Conservation (phyloP, 73 alveolate species). For the Paramecium biaurelia region DNA sequence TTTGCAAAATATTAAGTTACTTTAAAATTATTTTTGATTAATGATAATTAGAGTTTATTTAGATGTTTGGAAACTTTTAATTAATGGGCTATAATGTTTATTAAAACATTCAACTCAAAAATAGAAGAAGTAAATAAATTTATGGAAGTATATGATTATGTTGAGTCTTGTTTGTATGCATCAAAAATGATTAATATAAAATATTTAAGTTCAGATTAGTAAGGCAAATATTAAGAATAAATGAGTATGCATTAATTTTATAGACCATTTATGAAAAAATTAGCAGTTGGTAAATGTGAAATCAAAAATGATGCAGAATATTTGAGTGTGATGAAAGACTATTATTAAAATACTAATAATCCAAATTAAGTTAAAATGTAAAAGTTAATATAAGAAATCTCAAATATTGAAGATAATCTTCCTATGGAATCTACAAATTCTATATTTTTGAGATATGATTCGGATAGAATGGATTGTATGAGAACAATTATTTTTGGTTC, state of each 20-base stretch:
- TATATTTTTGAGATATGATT: conserved; percentile 91
- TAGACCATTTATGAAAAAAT: neutral
- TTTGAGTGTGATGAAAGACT: neutral
- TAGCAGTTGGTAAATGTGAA: conserved; percentile 21
- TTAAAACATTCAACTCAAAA: neutral
- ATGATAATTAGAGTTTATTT: neutral
- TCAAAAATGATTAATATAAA: neutral
- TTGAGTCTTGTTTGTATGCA: conserved; percentile 3
- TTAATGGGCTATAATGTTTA: neutral
- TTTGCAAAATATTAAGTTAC: neutral
- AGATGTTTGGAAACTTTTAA: neutral
- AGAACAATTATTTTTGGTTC: conserved; percentile 94
- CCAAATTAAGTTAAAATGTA: conserved; percentile 46
- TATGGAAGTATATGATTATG: neutral
- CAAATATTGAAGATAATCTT: conserved; percentile 88
- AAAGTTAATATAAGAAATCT: conserved; percentile 92
- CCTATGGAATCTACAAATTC: conserved; percentile 94
- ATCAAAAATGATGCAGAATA: neutral
- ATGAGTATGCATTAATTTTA: conserved; percentile 35
- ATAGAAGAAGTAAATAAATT: neutral
- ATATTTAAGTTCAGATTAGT: neutral
- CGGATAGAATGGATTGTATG: conserved; percentile 92
- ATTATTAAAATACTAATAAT: neutral
- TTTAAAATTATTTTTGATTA: neutral
- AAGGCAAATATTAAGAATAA: neutral